Conservation (phyloP, 169 alveolate species). For the Eimeria praecox region DNA sequence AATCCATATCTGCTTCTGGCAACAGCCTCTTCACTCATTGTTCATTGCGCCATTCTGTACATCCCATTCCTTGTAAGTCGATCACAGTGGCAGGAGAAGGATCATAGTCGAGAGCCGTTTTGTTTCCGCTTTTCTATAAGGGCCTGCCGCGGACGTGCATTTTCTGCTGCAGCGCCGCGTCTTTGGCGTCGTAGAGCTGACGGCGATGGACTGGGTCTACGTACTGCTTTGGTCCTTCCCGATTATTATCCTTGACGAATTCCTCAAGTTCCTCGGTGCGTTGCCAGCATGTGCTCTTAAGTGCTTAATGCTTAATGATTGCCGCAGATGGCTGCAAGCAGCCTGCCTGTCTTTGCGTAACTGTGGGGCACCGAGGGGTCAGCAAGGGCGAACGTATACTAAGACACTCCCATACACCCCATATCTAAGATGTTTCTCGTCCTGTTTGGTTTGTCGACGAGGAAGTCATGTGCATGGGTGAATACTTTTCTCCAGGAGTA, state of each 20-base stretch:
- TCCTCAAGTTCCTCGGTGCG: constrained; percentile 94
- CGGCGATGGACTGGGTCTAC: constrained; percentile 95
- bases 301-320: too few relatives aligned
- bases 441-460: background rate
- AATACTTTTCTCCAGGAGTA: background rate
- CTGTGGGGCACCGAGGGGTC: background rate
- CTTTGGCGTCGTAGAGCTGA: constrained; percentile 96
- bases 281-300: background rate
- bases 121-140: background rate
- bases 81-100: background rate
- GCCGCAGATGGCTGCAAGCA: background rate
- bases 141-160: background rate
- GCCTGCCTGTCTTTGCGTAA: background rate
- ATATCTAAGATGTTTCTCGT: background rate
- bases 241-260: constrained; percentile 98
- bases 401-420: background rate
- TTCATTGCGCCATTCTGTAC: constrained; percentile 97
- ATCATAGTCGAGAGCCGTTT: background rate
- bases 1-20: constrained; percentile 97
- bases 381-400: background rate
- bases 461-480: background rate
- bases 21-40: constrained; percentile 91
- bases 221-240: constrained; percentile 98
- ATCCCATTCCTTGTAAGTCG: constrained; percentile 94
- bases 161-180: constrained; percentile 84